Conservation (phyloP, 2,329 filamentous ascomycete species). For the Paraphoma sp. region DNA sequence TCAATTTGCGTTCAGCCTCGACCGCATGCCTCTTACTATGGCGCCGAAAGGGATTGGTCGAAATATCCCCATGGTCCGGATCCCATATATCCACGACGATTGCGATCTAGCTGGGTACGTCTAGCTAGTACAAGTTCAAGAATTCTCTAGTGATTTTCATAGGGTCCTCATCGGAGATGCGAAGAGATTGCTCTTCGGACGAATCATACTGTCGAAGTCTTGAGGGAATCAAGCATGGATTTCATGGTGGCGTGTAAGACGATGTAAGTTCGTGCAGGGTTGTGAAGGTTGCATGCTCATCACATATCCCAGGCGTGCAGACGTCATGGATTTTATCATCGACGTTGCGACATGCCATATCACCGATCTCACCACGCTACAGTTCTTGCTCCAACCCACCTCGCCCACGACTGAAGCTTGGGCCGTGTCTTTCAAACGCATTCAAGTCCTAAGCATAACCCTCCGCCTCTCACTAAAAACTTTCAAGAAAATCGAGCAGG, state of each 20-base stretch:
- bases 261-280: neutral
- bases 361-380: neutral
- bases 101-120: constrained; percentile 9
- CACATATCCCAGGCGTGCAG: neutral
- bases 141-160: neutral
- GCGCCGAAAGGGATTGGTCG: neutral
- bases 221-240: neutral
- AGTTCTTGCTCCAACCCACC: too few species aligned
- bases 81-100: constrained; percentile 5
- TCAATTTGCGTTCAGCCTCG: neutral
- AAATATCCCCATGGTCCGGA: neutral
- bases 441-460: neutral
- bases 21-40: neutral
- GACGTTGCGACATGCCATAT: neutral
- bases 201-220: neutral
- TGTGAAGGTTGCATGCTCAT: neutral
- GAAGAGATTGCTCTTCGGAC: constrained; percentile 5
- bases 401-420: neutral
- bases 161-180: constrained; percentile 21
- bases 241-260: neutral
- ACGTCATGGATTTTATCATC: neutral
- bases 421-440: neutral
- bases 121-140: neutral
- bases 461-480: neutral
- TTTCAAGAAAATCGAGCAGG: neutral